Evolutionary conservation across 192 early-diverging fungal genomes (phyloP).

Genomic region (Phlyctochytrium bullatum): DNA sequence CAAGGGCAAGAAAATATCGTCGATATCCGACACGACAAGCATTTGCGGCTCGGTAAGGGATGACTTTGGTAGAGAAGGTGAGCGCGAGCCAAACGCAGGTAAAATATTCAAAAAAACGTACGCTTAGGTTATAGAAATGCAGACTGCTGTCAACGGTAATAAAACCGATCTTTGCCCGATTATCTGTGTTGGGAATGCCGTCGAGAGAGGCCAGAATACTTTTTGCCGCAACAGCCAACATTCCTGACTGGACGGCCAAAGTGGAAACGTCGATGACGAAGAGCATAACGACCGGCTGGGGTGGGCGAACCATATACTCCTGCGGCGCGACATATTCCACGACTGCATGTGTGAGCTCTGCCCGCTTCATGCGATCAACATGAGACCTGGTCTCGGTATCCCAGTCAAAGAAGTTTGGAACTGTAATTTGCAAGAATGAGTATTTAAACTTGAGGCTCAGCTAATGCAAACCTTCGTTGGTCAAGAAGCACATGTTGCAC

Average conservation of each 20-base stretch:
- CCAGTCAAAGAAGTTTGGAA: conserved; percentile 57
- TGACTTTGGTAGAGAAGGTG: conserved; percentile 22
- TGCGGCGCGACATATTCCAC: conserved; percentile 95
- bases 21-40: conserved; percentile 88
- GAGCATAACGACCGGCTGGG: conserved; percentile 89
- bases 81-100: conserved; percentile 22
- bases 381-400: conserved; percentile 70
- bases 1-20: conserved; percentile 84
- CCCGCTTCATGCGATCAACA: conserved; percentile 80
- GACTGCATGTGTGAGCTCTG: conserved; percentile 84
- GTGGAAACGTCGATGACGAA: conserved; percentile 95
- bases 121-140: conserved; percentile 89
- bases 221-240: conserved; percentile 74
- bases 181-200: conserved; percentile 82
- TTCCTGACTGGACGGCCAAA: conserved; percentile 80
- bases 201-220: conserved; percentile 82
- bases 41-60: conserved; percentile 82
- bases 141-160: conserved; percentile 85
- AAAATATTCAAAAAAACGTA: conserved; percentile 10
- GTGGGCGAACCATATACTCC: conserved; percentile 98
- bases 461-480: conserved; percentile 72
- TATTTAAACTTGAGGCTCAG: conserved; percentile 2
- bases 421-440: too few relatives aligned
- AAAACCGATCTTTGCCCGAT: conserved; percentile 83
- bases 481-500: conserved; percentile 91